Evolutionary conservation across 2,329 filamentous ascomycete species (phyloP), one percentile per base, ranked within the genome.

Genomic region (Mariannaea elegans): DNA sequence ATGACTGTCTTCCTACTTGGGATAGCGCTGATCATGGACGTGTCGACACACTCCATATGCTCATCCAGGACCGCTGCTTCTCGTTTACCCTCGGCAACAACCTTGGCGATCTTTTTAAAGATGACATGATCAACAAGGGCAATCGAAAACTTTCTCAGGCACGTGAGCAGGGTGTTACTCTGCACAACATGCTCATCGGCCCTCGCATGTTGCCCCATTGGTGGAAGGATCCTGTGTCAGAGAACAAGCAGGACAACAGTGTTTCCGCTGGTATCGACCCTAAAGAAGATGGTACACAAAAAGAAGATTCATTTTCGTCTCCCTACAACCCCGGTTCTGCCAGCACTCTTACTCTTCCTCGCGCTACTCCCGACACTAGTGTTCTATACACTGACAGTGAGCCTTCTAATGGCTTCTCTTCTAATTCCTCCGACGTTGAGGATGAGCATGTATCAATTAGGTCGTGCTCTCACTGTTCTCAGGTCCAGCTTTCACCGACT

Each of bases 1-100:
- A 65, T 0, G 69, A 76, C 23, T 75, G 75, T 6, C 62, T 76
- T 2, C 72, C 72, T 0, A 58, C 64, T 3, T 77, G 75, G 75
- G 21, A 58, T 1, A 56, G 48, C 7, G 50, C 56, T 13, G 48
- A 44, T 1, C 76, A 71, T 72, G 70, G 74, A 31, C 62, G 72
- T 0, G 42, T 56, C 1, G 19, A 19, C 3, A 64, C 68, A 3
- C 55, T 76, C 4, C 72, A 75, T 29, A 19, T 46, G 1, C 31
- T 42, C 6, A 61, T 77, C 2, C 75, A 76, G 52, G 36, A 49
- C 9, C 65, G 61, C 2, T 61, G 75, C 1, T 3, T 48, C 1
- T 65, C 65, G 18, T 46, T 56, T 8, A 48, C 71, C 1, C 59
- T 65, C 2, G 64, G 66, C 2, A 41, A 39, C 1, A 47, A 61